Percentiles rank a stretch among this genome's conserved stretches.
phyloP scores from a whole-genome alignment of 805 yeast genomes.

The Tetrapisispora arboricola region DNA sequence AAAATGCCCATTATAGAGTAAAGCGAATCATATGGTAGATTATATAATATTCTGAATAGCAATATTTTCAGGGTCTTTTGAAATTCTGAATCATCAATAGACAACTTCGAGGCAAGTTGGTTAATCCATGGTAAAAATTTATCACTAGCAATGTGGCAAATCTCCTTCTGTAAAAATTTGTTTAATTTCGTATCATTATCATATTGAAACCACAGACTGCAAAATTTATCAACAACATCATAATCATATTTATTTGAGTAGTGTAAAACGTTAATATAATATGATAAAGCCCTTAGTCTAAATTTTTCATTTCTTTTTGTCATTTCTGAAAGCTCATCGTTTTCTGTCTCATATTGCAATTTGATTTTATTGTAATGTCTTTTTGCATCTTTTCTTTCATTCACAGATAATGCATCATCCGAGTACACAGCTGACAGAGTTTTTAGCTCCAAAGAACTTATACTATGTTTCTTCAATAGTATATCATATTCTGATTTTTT shows the following conservation, averaged over 20 bases:
- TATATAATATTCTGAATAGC: conserved; percentile 36
- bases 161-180: conserved; percentile 28
- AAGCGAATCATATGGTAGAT: conserved; percentile 66
- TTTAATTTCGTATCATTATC: conserved; percentile 38
- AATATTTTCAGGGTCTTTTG: conserved; percentile 44
- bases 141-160: conserved; percentile 41
- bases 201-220: conserved; percentile 74
- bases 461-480: conserved; percentile 31
- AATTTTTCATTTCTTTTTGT: conserved; percentile 33
- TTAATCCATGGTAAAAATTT: conserved; percentile 73
- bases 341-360: conserved; percentile 41
- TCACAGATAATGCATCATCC: conserved; percentile 31
- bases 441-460: conserved; percentile 38
- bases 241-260: conserved; percentile 36
- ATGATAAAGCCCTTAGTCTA: conserved; percentile 44
- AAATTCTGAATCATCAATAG: conserved; percentile 39
- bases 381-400: conserved; percentile 44
- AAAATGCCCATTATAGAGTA: conserved; percentile 51
- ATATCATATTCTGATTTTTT: conserved; percentile 37
- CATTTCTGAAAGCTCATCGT: conserved; percentile 34
- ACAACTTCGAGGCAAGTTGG: conserved; percentile 66
- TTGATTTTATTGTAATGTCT: conserved; percentile 41
- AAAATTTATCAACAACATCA: conserved; percentile 61
- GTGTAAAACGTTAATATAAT: conserved; percentile 47
- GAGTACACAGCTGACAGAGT: conserved; percentile 39